Evolutionary conservation across 2,329 filamentous ascomycete genomes (phyloP).

Genomic region (Aspergillus eucalypticola): DNA sequence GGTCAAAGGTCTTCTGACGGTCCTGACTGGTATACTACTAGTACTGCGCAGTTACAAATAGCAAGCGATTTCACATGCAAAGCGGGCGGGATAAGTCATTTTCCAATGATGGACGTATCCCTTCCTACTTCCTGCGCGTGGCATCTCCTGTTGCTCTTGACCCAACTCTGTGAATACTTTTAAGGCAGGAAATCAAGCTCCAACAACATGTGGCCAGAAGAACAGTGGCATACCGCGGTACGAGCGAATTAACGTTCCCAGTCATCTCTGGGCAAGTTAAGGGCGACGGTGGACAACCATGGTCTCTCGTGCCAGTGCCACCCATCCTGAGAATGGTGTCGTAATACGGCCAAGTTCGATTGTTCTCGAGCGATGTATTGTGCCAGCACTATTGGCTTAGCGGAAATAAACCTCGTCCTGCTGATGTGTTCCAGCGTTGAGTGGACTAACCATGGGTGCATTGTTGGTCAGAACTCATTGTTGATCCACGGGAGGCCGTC

Average conservation of each 20-base stretch:
- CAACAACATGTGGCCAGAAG: neutral
- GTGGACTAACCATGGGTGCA: neutral
- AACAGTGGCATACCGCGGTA: neutral
- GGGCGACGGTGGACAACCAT: slow-evolving; percentile 1
- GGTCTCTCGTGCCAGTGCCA: neutral
- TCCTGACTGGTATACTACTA: neutral
- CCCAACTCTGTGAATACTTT: too few species aligned
- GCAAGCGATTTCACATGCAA: neutral
- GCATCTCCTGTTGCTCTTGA: too few species aligned
- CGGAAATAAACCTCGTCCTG: neutral
- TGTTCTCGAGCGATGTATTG: neutral
- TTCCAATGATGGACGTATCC: neutral
- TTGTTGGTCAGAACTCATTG: neutral
- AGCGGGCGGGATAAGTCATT: neutral
- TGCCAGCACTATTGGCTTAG: neutral
- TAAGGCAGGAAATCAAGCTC: neutral
- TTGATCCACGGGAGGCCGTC: neutral
- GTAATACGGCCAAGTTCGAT: slow-evolving; percentile 7
- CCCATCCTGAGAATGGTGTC: slow-evolving; percentile 12
- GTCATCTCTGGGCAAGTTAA: neutral
- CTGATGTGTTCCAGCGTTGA: neutral
- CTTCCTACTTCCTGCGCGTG: too few species aligned
- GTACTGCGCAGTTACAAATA: neutral
- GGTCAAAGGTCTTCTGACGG: neutral
- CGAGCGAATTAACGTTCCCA: neutral